Base-by-base conservation (phyloP, 805 yeast genomes). In the Priceomyces haplophilus region DNA sequence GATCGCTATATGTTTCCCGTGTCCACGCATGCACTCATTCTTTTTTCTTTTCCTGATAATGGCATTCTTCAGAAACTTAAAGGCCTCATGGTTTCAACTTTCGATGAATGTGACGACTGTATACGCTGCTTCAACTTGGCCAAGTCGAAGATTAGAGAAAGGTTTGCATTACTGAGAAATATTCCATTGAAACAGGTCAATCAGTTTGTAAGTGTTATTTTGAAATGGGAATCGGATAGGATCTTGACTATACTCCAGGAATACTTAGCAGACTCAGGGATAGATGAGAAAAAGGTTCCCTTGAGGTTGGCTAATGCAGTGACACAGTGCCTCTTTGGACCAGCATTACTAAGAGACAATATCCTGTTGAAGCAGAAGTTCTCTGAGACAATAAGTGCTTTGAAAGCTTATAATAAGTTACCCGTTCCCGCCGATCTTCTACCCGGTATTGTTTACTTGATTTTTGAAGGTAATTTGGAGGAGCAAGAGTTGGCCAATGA, bases 1-100 rank as follows among this genome's bases (percentile, higher is more conserved):
- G 76, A 80, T 52, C 64, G 65, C 7, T 58, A 58, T 23, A 63
- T 76, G 45, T 65, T 63, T 33, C 75, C 78, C 2, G 67, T 79
- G 16, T 67, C 83, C 7, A 68, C 74, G 11, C 82, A 82, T 53
- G 64, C 75, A 7, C 58, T 83, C 41, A 76, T 84, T 12, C 62
- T 81, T 45, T 82, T 82, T 55, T 81, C 89, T 3, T 81, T 83
- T 51, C 71, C 72, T 2, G 76, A 69, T 19, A 66, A 66, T 30
- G 72, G 66, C n/a, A 72, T 75, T 1, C 64, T 75, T 13, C 53
- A 52, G 4, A 72, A 78, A 71, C 59, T 73, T 41, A 68, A 71
- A 38, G 65, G 65, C 7, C 50, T 52, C 11, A 64, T 78, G 38
- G 57, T 61, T 3, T 56, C 60, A 1, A 63, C 73, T 18, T 59